phyloP scores from a whole-genome alignment of 805 yeast species.

The Candida xyloterini region DNA sequence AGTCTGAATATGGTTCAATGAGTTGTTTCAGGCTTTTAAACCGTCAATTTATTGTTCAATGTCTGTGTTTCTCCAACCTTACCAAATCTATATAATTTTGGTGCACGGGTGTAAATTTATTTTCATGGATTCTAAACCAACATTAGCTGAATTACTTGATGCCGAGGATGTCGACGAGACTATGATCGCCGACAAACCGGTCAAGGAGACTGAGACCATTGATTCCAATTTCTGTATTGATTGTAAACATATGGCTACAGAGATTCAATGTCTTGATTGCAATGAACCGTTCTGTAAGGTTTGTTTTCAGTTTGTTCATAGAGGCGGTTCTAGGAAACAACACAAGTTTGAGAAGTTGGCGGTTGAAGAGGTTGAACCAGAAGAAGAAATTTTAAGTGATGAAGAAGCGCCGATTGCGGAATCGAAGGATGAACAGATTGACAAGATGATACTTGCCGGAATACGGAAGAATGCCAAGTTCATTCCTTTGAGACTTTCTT shows the following conservation, averaged over 20 bases:
- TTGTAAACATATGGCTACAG: conserved; percentile 71
- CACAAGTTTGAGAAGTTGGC: conserved; percentile 37
- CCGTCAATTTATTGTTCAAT: too few relatives aligned
- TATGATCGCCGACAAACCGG: conserved; percentile 8
- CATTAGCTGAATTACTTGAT: conserved; percentile 28
- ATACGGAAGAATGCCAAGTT: conserved; percentile 46
- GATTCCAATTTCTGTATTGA: conserved; percentile 56
- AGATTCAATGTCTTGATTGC: conserved; percentile 59
- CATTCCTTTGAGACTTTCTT: conserved; percentile 67
- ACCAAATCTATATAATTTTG: not conserved
- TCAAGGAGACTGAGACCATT: conserved; percentile 27
- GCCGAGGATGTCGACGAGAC: conserved; percentile 16
- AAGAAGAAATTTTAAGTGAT: conserved; percentile 12
- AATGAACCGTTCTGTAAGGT: conserved; percentile 67
- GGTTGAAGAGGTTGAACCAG: conserved; percentile 18
- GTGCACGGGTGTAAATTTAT: conserved; percentile 9
- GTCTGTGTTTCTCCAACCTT: too few relatives aligned
- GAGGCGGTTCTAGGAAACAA: conserved; percentile 58
- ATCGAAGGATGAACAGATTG: conserved; percentile 15
- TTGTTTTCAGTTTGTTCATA: conserved; percentile 65
- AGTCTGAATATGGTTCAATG: too few relatives aligned
- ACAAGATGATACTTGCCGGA: conserved; percentile 30
- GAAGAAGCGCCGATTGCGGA: conserved; percentile 20
- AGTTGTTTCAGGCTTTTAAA: too few relatives aligned
- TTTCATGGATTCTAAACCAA: conserved; percentile 18